Evolutionary conservation across 2,329 filamentous ascomycete genomes (phyloP), one percentile per base, ranked within the genome.

Genomic region (Phialophora expanda): DNA sequence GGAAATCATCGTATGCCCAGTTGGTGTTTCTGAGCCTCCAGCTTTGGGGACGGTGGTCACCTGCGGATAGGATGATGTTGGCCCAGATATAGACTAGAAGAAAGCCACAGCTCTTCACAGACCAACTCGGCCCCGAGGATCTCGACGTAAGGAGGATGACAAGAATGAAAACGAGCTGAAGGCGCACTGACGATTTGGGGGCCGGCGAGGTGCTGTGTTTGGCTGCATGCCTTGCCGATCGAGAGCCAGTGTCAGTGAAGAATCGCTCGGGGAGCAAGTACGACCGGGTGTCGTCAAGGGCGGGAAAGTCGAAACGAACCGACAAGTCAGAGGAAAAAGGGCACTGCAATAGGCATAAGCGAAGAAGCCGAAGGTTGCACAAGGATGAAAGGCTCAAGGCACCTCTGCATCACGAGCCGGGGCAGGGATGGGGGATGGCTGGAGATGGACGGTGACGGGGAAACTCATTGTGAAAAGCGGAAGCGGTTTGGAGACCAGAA

Each of bases 231-330:
- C 24, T 26, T 17, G 48, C 48, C 22, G 22, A 51, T 51, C 48
- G 26, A 22, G 22, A 26, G 24, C 48, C 48, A 51, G 9, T n/a
- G 7, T 51, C 48, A 4, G 48, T 17, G 20, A 26, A 14, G 48
- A 14, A 51, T 26, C 5, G 48, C 22, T 48, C 56, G 56, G 56
- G 56, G 41, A 50, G 41, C n/a, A 50, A 34, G 30, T 50, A 41
- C 20, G 30, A 59, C 56, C 41, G 41, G 26, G 14, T 20, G 8
- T 46, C 46, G 44, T 34, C 56, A 34, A 50, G 7, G 1, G 22
- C 9, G 20, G 56, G 41, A 59, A 59, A 17, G 46, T 61, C n/a
- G 54, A 54, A 54, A 61, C 58, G 58, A 61, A 54, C 58, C 34
- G 58, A 30, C 58, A 61, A 61, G 58, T 61, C 58, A 61, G 48